Evolutionary conservation across 176 grass and related monocot species (phyloP).

Genomic region (Paspalum vaginatum): DNA sequence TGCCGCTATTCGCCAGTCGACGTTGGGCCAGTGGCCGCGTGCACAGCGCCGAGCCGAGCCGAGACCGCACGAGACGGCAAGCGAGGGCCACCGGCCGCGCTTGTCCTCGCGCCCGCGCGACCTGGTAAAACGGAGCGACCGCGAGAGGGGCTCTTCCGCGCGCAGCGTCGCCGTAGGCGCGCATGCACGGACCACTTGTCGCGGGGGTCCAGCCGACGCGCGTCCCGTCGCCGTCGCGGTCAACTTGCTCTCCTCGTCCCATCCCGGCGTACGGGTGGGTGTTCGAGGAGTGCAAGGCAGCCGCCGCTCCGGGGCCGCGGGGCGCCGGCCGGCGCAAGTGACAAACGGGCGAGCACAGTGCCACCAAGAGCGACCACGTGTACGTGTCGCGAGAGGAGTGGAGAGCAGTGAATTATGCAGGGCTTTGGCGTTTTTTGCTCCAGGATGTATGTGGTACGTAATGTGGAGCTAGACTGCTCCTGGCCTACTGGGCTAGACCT

Average conservation of each 20-base stretch:
- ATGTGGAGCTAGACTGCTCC: too few relatives aligned
- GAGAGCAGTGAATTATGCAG: neutral
- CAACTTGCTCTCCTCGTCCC: neutral
- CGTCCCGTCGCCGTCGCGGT: neutral
- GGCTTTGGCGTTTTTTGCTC: too few relatives aligned
- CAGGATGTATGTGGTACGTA: too few relatives aligned
- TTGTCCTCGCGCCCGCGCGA: neutral
- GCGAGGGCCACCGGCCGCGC: neutral
- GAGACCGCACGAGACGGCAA: conserved; percentile 40
- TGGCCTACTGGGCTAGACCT: too few relatives aligned
- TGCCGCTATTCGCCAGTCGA: neutral
- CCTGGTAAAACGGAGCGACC: neutral
- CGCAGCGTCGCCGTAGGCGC: neutral
- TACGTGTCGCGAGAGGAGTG: neutral
- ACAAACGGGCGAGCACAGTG: conserved; percentile 30
- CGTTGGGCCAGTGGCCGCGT: conserved; percentile 35
- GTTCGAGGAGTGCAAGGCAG: conserved; percentile 22
- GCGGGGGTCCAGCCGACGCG: neutral
- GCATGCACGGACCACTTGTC: conserved; percentile 1
- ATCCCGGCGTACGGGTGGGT: conserved; percentile 11
- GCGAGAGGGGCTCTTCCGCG: neutral
- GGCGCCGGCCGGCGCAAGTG: neutral
- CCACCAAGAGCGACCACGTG: neutral
- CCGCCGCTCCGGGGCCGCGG: too few relatives aligned
- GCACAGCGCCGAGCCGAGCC: neutral